Evolutionary conservation across 2,329 filamentous ascomycete species (phyloP).

Genomic region (Clarireedia homoeocarpa): DNA sequence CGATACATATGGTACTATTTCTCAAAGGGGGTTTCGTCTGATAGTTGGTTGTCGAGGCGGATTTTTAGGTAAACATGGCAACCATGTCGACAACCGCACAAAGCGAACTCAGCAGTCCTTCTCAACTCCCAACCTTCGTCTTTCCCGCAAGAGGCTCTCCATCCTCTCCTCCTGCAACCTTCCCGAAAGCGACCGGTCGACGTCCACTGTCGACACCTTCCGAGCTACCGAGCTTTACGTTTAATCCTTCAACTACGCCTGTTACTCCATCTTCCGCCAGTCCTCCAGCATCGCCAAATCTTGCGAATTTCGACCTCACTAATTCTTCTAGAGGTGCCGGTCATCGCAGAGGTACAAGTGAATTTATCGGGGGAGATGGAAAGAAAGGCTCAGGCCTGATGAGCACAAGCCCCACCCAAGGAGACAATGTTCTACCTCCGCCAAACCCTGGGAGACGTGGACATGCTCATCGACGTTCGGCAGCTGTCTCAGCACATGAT

Average conservation of each 20-base stretch:
- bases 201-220: conserved; percentile 39
- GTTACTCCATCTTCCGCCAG: conserved; percentile 29
- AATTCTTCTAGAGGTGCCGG: conserved; percentile 45
- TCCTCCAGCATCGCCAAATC: conserved; percentile 40
- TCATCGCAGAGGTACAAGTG: conserved; percentile 72
- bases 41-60: conserved; percentile 8
- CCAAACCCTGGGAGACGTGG: conserved; percentile 49
- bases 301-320: conserved; percentile 5
- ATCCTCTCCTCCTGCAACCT: conserved; percentile 17
- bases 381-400: conserved; percentile 42
- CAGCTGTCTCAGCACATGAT: conserved; percentile 70
- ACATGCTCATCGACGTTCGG: conserved; percentile 75
- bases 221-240: conserved; percentile 6
- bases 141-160: conserved; percentile 19
- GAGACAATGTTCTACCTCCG: conserved; percentile 48
- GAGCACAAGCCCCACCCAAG: conserved; percentile 63
- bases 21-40: background rate
- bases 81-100: conserved; percentile 4
- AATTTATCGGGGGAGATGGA: conserved; percentile 72
- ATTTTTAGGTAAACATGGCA: conserved; percentile 9
- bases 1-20: conserved; percentile 6
- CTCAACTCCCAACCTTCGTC: conserved; percentile 22
- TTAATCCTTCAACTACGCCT: conserved; percentile 1
- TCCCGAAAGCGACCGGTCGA: conserved; percentile 40
- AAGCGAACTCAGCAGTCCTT: conserved; percentile 9